Conservation (phyloP, 768 basidiomycete genomes). For the Porpolomopsis calyptriformis region DNA sequence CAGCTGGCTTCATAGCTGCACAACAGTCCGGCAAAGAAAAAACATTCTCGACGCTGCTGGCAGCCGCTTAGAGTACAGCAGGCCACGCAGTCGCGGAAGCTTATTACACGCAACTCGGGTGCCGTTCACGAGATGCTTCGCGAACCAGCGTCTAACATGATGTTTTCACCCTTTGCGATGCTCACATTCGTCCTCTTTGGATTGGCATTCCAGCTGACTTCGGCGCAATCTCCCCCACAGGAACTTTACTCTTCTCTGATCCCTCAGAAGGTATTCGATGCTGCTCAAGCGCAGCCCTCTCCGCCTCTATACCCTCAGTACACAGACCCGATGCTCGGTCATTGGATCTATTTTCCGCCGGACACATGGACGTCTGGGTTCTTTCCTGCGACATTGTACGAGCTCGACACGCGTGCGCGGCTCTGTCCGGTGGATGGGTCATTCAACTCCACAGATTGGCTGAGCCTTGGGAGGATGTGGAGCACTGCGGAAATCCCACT, state of each 20-base stretch:
- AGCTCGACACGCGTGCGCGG: slow-evolving; percentile 39
- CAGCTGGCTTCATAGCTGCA: too few relatives aligned
- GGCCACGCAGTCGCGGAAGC: too few relatives aligned
- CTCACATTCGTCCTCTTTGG: neutral
- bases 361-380: slow-evolving; percentile 63
- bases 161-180: neutral
- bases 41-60: too few relatives aligned
- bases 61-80: too few relatives aligned
- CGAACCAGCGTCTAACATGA: too few relatives aligned
- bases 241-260: slow-evolving; percentile 53
- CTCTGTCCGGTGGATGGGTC: slow-evolving; percentile 37
- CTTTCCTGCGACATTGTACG: slow-evolving; percentile 52
- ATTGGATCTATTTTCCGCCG: slow-evolving; percentile 43
- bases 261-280: slow-evolving; percentile 47
- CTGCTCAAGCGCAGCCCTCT: slow-evolving; percentile 33
- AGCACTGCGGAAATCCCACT: slow-evolving; percentile 42
- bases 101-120: too few relatives aligned
- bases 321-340: slow-evolving; percentile 36
- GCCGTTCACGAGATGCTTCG: too few relatives aligned
- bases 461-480: slow-evolving; percentile 40
- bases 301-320: slow-evolving; percentile 49
- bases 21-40: too few relatives aligned
- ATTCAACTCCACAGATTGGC: slow-evolving; percentile 41
- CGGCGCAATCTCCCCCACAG: slow-evolving; percentile 21
- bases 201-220: slow-evolving; percentile 1